A percentile compares a stretch with the other conserved stretches of the same genome.
Conservation (phyloP, 176 grass and related monocot genomes). For the Luzula sylvatica region DNA sequence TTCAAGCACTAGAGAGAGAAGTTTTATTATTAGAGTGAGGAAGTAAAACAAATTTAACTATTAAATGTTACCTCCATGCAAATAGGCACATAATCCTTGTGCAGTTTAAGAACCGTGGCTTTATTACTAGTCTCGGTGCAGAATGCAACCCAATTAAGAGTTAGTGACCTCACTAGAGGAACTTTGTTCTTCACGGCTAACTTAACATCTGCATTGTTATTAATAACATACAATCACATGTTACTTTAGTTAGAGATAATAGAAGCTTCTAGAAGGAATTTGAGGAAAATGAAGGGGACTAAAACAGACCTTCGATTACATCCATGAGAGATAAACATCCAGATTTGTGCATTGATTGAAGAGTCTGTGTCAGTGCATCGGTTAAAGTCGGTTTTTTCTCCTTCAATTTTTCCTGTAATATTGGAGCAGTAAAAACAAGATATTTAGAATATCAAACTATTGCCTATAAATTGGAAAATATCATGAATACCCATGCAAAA, state of each 20-base stretch:
- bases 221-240: slow-evolving; percentile 15
- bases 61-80: slow-evolving; percentile 88
- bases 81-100: slow-evolving; percentile 98
- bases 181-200: slow-evolving; percentile 97
- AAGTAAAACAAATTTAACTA: background rate
- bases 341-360: slow-evolving; percentile 87
- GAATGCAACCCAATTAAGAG: slow-evolving; percentile 76
- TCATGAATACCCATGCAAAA: too few relatives aligned
- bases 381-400: slow-evolving; percentile 75
- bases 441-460: too few relatives aligned
- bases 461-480: too few relatives aligned
- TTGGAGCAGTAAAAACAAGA: too few relatives aligned
- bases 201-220: slow-evolving; percentile 68
- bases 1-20: slow-evolving; percentile 65
- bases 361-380: slow-evolving; percentile 73
- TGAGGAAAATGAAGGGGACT: background rate
- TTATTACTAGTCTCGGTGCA: slow-evolving; percentile 98
- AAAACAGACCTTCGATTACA: slow-evolving; percentile 72
- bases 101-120: slow-evolving; percentile 68
- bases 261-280: background rate
- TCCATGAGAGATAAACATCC: slow-evolving; percentile 81
- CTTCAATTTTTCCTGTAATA: slow-evolving; percentile 86
- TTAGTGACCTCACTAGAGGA: slow-evolving; percentile 82
- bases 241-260: background rate
- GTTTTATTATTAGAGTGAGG: background rate